phyloP scores from a whole-genome alignment of 2,329 filamentous ascomycete species.

The Exophiala sp. region DNA sequence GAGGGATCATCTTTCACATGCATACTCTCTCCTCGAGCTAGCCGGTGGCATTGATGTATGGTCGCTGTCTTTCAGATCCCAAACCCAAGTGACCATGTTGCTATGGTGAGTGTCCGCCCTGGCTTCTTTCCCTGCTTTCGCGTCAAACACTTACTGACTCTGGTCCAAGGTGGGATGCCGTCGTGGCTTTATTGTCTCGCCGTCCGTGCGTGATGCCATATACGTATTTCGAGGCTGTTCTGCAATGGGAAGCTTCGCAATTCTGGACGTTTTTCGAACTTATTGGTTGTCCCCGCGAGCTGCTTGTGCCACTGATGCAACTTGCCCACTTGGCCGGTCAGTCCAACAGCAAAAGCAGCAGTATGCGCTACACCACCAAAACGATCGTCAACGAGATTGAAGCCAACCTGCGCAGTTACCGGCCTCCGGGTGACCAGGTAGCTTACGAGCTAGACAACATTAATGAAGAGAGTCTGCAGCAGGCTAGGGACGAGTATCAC shows the following conservation, averaged over 20 bases:
- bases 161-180: slow-evolving; percentile 10
- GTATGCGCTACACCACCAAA: background rate
- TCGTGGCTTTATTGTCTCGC: slow-evolving; percentile 4
- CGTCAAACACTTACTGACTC: no score
- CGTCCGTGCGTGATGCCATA: slow-evolving; percentile 9
- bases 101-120: slow-evolving; percentile 5
- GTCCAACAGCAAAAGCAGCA: background rate
- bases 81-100: slow-evolving; percentile 9
- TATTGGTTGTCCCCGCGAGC: slow-evolving; percentile 7
- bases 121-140: no score
- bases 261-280: slow-evolving; percentile 10
- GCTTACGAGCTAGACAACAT: slow-evolving; percentile 3
- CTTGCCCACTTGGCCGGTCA: slow-evolving; percentile 7
- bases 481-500: slow-evolving; percentile 12
- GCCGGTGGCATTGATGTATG: slow-evolving; percentile 4
- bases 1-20: slow-evolving; percentile 5
- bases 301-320: slow-evolving; percentile 6
- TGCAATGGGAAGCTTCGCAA: background rate
- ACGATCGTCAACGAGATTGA: slow-evolving; percentile 11
- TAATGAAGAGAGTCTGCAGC: slow-evolving; percentile 14
- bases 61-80: slow-evolving; percentile 1
- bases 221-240: slow-evolving; percentile 11
- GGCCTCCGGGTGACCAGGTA: slow-evolving; percentile 4
- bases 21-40: slow-evolving; percentile 7
- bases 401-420: slow-evolving; percentile 6